A percentile compares a stretch with the other conserved stretches of the same genome.
Conservation (phyloP, 139 green algal species). For the Chlamydomonas sp. region DNA sequence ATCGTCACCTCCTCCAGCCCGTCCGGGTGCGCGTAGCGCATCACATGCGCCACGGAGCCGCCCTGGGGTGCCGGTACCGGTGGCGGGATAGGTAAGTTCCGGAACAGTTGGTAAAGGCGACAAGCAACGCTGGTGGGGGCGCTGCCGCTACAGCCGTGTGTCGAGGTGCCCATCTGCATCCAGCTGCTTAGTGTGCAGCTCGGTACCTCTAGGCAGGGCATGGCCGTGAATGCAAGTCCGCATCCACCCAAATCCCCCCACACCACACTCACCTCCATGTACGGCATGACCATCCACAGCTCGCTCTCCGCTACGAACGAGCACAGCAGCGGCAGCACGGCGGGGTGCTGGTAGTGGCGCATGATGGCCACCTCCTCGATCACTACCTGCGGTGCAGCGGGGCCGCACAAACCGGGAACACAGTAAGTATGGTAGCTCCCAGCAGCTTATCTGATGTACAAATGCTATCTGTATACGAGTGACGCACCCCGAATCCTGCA, state of each 20-base stretch:
- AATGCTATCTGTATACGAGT: not conserved
- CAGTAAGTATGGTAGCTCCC: not conserved
- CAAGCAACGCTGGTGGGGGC: no score
- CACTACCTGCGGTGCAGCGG: not conserved
- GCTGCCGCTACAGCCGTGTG: no score
- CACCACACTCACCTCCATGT: slow-evolving; percentile 54
- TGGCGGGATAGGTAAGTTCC: not conserved
- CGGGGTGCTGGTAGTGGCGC: slow-evolving; percentile 86
- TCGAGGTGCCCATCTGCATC: no score
- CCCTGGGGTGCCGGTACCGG: slow-evolving; percentile 42
- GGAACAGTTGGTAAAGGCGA: no score
- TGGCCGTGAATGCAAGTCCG: not conserved
- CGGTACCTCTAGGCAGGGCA: no score
- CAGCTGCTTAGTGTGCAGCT: no score
- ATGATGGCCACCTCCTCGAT: slow-evolving; percentile 66
- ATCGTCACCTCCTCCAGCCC: slow-evolving; percentile 91
- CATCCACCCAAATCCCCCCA: not conserved
- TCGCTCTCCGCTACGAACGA: slow-evolving; percentile 87
- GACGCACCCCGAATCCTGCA: not conserved
- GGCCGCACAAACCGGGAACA: no score
- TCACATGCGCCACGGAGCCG: slow-evolving; percentile 81
- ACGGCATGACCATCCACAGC: slow-evolving; percentile 96
- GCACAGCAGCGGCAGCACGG: slow-evolving; percentile 89
- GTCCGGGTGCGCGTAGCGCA: slow-evolving; percentile 83
- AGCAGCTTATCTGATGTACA: not conserved